Base-by-base conservation (phyloP, 1,139 yeast genomes). In the Kurtzmaniella quercitrusa region DNA sequence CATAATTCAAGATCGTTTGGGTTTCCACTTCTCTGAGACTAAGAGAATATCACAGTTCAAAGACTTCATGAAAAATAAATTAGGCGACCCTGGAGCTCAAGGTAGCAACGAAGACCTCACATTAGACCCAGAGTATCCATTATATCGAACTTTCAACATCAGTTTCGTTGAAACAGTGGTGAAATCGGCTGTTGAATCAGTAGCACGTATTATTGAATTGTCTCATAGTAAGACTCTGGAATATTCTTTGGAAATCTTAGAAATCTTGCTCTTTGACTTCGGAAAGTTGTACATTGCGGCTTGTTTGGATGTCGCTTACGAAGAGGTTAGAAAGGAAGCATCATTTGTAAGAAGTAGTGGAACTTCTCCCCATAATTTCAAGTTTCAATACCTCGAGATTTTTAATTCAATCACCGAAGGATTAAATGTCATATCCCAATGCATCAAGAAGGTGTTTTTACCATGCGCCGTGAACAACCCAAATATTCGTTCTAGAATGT, bases 181-280 rank as follows among this genome's bases (percentile, higher is more conserved):
- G 36, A 82, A 82, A 50, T 78, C 88, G 23, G 76, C 84, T 3
- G 87, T 89, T 23, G 98, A 91, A 61, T 76, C 93, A 1, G 71
- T 88, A 5, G 85, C 95, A 2, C 72, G 98, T 54, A 71, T 84
- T 5, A 75, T 88, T 55, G 96, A 88, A 54, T 65, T 91, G 42
- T 73, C 82, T 1, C 88, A 95, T 1, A 60, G 63, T 17, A 82
- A 76, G 48, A 71, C 87, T 5, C 76, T 85, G 3, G 83, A 78
- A 39, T 78, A 82, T 54, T 77, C 89, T 0, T 66, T 80, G 40
- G 88, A 82, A 46, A 63, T 89, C 18, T 69, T 88, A 50, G 88
- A 85, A 46, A 70, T 87, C 32, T 60, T 88, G 42, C 60, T 88
- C 18, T 74, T 80, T 46, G 88, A 85, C 45, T 73, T 88, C 41